phyloP scores from a whole-genome alignment of 805 yeast species.

The Kockiozyma suomiensis region DNA sequence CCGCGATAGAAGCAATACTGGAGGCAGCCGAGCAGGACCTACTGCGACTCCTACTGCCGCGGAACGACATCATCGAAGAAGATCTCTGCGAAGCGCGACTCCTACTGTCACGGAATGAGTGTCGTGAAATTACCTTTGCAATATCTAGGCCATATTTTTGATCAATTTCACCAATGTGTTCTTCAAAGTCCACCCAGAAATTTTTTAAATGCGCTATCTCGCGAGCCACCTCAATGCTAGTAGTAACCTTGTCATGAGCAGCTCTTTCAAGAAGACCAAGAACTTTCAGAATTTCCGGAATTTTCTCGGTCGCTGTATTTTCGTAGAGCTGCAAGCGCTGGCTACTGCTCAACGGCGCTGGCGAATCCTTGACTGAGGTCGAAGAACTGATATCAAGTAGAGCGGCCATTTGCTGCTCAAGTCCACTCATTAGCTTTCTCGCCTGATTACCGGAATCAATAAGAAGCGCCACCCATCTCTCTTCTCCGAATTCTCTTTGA shows the following conservation, averaged over 20 bases:
- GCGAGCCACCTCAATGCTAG: constrained; percentile 8
- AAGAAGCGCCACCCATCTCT: constrained; percentile 23
- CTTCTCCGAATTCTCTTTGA: constrained; percentile 24
- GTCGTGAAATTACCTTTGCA: neutral
- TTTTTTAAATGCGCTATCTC: constrained; percentile 16
- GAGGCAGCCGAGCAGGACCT: constrained; percentile 22
- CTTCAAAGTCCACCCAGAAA: constrained; percentile 25
- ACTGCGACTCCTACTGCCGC: constrained; percentile 25
- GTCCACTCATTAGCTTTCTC: constrained; percentile 15
- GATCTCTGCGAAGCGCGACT: constrained; percentile 23
- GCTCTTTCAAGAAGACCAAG: constrained; percentile 17
- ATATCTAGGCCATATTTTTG: constrained; percentile 17
- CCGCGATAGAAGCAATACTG: constrained; percentile 5
- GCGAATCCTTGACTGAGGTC: neutral
- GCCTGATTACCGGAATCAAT: constrained; percentile 14
- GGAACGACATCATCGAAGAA: constrained; percentile 9
- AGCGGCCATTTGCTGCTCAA: constrained; percentile 12
- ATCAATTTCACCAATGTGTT: constrained; percentile 15
- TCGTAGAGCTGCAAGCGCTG: constrained; percentile 9
- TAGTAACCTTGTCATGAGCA: constrained; percentile 10
- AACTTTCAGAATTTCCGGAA: constrained; percentile 18
- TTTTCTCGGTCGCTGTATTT: neutral
- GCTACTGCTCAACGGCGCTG: neutral
- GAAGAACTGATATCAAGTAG: constrained; percentile 4
- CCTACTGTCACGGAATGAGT: neutral